Evolutionary conservation across 345 rosid genomes (phyloP), one percentile per base, ranked within the genome.

Genomic region (Rubroshorea leprosula): DNA sequence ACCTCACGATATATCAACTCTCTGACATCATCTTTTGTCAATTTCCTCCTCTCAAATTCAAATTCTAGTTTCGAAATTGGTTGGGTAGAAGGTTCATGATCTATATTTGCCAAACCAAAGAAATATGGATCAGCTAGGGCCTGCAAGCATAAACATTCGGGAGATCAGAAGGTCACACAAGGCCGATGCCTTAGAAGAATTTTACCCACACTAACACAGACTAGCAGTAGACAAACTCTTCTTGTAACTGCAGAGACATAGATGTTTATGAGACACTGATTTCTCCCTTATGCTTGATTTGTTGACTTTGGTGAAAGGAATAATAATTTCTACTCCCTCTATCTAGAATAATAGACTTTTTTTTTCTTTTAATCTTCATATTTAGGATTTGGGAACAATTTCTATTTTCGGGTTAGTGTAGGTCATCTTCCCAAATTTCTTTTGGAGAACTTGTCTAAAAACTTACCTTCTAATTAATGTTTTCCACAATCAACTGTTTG

Each of bases 1-100:
- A 90, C 97, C 99, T 94, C 99, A 44, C 99, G 78, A 72, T 90
- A 94, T 53, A 94, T 94, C 72, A 94, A 67, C 76, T 90, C 96
- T 74, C 99, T 80, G 41, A 94, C 96, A 73, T 94, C 99, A 60
- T 94, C 97, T 77, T 90, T 90, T 23, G 84, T 72, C 60, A 93
- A 54, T 71, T 90, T 90, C 74, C 88, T 85, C 80, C 99, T 83
- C 81, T 94, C 99, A 72, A 94, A 94, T 67, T 94, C 99, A 74
- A 94, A 94, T 76, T 94, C 99, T 58, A 94, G 78, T 69, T 90
- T 94, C 48, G 97, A 90, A 68, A 94, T 94, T 38, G 99, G 84
- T 71, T 78, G 89, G 43, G 95, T 83, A 24, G 90, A 70, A 51
- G 92, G 97, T 67, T 94, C 99, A 47, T 93, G 82, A 23, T 94